Percentiles rank a stretch among this genome's conserved stretches.
Conservation (phyloP, 768 basidiomycete genomes). For the Serendipita sp. region DNA sequence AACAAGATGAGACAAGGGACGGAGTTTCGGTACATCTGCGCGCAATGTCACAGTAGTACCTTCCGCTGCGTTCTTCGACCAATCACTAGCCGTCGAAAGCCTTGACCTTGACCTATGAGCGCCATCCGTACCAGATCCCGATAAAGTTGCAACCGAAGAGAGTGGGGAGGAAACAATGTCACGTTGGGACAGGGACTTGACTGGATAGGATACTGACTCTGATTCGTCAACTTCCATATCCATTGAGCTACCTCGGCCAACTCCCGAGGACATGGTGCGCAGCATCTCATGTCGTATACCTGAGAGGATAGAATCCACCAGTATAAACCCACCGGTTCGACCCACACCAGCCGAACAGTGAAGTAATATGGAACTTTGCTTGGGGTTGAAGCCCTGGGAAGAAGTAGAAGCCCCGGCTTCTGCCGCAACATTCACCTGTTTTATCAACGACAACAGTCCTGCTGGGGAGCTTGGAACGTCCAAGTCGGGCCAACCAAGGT, state of each 20-base stretch:
- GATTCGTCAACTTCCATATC: slow-evolving; percentile 19
- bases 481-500: slow-evolving; percentile 92
- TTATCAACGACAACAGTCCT: slow-evolving; percentile 57
- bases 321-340: slow-evolving; percentile 85
- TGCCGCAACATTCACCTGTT: slow-evolving; percentile 39
- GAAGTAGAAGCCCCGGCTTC: slow-evolving; percentile 10
- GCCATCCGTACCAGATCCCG: not conserved
- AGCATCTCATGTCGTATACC: slow-evolving; percentile 45
- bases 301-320: slow-evolving; percentile 74
- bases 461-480: slow-evolving; percentile 79
- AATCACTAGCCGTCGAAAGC: not conserved
- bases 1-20: not conserved
- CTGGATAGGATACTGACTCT: not conserved
- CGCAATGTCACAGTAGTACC: not conserved
- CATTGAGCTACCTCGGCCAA: not conserved
- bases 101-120: not conserved
- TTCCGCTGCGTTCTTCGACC: not conserved
- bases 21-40: not conserved
- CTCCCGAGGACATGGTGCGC: slow-evolving; percentile 9
- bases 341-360: slow-evolving; percentile 95
- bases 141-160: not conserved
- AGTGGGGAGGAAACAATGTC: not conserved
- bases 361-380: slow-evolving; percentile 42
- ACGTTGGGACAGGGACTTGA: not conserved
- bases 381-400: slow-evolving; percentile 4